A percentile compares a stretch with the other conserved stretches of the same genome.
phyloP scores from a whole-genome alignment of 2,329 filamentous ascomycete species.

The Cyanodermella asteris region DNA sequence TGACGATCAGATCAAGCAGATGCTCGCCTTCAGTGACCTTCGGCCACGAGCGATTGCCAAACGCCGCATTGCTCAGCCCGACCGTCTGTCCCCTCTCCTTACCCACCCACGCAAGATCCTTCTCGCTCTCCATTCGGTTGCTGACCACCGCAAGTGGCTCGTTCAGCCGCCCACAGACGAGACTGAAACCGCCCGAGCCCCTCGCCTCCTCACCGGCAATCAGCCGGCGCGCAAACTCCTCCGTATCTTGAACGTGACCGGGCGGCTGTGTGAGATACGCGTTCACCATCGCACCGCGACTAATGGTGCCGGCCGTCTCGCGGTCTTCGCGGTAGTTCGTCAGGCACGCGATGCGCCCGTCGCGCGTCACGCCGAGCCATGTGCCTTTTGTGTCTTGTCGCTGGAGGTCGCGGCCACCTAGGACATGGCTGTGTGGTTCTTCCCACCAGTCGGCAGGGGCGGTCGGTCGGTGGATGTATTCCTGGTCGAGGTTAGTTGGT shows the following conservation, averaged over 20 bases:
- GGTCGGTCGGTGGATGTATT: constrained; percentile 40
- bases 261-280: constrained; percentile 30
- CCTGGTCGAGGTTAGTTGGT: constrained; percentile 17
- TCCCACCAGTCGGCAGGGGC: constrained; percentile 38
- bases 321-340: constrained; percentile 40
- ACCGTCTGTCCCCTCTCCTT: constrained; percentile 27
- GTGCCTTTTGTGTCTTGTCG: constrained; percentile 34
- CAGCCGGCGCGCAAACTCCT: constrained; percentile 30
- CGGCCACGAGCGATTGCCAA: constrained; percentile 36
- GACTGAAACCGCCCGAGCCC: constrained; percentile 40
- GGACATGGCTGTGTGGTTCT: constrained; percentile 29
- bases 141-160: constrained; percentile 37
- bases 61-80: constrained; percentile 39
- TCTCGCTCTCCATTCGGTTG: constrained; percentile 33
- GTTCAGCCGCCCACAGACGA: constrained; percentile 34
- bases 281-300: constrained; percentile 37
- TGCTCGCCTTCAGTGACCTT: constrained; percentile 38
- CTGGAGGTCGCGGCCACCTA: constrained; percentile 40
- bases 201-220: constrained; percentile 31
- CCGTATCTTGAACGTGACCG: constrained; percentile 18
- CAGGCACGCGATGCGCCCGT: constrained; percentile 38
- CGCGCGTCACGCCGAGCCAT: constrained; percentile 40
- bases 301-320: constrained; percentile 22
- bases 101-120: constrained; percentile 30
- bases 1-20: constrained; percentile 27